Evolutionary conservation across 108 stramenopile species (phyloP), one percentile per base, ranked within the genome.

Genomic region (Conticribra guillardii): DNA sequence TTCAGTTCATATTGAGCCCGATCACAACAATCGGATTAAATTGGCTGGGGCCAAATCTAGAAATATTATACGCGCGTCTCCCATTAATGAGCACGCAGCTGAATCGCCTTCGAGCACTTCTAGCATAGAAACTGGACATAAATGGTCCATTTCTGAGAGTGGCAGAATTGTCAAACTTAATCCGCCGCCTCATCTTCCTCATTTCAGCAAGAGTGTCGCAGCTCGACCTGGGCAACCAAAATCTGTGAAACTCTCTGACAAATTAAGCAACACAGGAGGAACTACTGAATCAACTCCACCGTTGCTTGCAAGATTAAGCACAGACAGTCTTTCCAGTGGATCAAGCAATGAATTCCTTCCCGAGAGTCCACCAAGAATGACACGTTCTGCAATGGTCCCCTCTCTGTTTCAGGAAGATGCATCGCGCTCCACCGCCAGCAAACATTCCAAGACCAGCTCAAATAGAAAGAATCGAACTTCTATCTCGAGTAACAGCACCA

Each of bases 311-410:
- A 65, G 34, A 44, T 50, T 34, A 1, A 65, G 64, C 51, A 53
- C 64, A 11, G 64, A 65, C 28, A 65, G 64, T 27, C 11, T 18
- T 16, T 65, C 64, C 7, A 14, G 51, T 18, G 11, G 15, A 44
- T 8, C 11, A 15, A 18, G 19, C 11, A 33, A 51, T 34, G 51
- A 65, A 22, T 8, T 11, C 8, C 22, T 53, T 21, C 64, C 64
- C 23, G 64, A 65, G 29, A 65, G 64, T 65, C 64, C 64, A 52
- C 64, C 64, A 19, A 50, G 51, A 24, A 53, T 65, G 64, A 65
- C 51, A 34, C 64, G 64, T 49, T 65, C 64, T 0, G 4, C 53
- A 14, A 17, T 26, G 5, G 50, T 34, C 45, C 51, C 51, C 33
- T 65, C 64, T 0, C 24, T 65, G 32, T 65, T 65, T 52, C 23